Conservation (phyloP, 1,139 yeast genomes). For the Petasospora fabianii region DNA sequence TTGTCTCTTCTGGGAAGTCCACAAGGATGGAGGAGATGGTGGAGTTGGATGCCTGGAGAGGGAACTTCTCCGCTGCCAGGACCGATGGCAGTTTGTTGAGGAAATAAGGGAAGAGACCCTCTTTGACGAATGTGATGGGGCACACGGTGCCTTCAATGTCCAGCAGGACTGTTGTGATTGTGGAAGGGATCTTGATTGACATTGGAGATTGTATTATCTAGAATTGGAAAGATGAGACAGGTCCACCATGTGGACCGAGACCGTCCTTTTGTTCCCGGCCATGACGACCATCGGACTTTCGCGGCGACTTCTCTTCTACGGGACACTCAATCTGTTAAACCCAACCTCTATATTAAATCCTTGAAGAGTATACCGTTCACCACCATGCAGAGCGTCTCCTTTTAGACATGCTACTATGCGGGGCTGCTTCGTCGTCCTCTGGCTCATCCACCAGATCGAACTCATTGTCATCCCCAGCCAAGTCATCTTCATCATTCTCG, state of each 20-base stretch:
- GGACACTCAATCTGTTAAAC: too few species aligned
- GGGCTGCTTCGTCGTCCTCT: background rate
- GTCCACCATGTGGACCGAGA: too few species aligned
- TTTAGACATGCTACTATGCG: conserved; percentile 3
- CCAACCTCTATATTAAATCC: too few species aligned
- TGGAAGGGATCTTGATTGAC: conserved; percentile 1
- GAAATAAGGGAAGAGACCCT: conserved; percentile 53
- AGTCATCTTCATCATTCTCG: background rate
- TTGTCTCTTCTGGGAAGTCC: conserved; percentile 31
- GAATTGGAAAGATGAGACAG: background rate
- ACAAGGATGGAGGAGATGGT: conserved; percentile 12
- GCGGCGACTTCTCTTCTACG: too few species aligned
- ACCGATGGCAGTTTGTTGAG: conserved; percentile 32
- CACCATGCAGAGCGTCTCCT: conserved; percentile 10
- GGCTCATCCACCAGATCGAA: background rate
- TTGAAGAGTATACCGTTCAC: too few species aligned
- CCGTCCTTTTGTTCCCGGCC: too few species aligned
- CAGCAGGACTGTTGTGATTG: conserved; percentile 39
- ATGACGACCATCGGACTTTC: too few species aligned
- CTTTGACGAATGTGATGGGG: conserved; percentile 84
- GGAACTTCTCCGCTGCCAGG: conserved; percentile 34
- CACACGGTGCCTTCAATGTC: conserved; percentile 94
- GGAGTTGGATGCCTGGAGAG: conserved; percentile 26
- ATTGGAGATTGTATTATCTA: background rate
- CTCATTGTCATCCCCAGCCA: too few species aligned